Evolutionary conservation across 306 rosid species (phyloP), one percentile per base, ranked within the genome.

Genomic region (Casuarina glauca): DNA sequence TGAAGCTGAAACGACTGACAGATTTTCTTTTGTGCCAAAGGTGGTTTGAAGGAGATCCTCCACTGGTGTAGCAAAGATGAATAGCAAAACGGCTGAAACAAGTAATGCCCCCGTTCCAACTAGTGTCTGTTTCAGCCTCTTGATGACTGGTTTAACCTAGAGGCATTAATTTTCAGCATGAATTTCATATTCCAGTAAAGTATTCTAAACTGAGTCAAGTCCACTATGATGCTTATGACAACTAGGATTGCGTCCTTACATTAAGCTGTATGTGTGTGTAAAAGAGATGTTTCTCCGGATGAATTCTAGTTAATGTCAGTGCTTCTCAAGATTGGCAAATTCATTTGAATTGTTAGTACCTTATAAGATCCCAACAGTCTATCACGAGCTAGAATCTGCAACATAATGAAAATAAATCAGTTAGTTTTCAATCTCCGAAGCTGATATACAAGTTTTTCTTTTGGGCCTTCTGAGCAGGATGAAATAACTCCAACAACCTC

Each of bases 71-170:
- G 97, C 96, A 76, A 93, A 93, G 81, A 88, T 85, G 81, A 95
- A 91, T 53, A 95, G 84, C 82, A 86, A 46, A 75, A 84, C 99
- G 81, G 89, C 92, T 35, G 97, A 84, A 73, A 95, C 99, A 71
- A 91, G 99, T 80, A 93, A 84, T 64, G 81, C 88, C 83, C 97
- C 99, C 68, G 97, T 95, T 54, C 97, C 99, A 1, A 95, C 93
- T 80, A 95, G 89, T 11, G 97, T 95, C 88, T 93, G 99, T 77
- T 95, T 95, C 78, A 95, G 96, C 88, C 85, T 76, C 78, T 87
- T 89, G 73, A 93, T 86, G 11, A 95, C 99, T 80, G 99, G 97
- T 88, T 91, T 95, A 75, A 95, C 96, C 99, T 91, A 87, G 79
- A 78, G 43, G 66, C 83, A 82, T 82, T 74, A 55, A 80, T 10